Conservation (phyloP, 179 eudicot genomes). For the Carnegiea gigantea region DNA sequence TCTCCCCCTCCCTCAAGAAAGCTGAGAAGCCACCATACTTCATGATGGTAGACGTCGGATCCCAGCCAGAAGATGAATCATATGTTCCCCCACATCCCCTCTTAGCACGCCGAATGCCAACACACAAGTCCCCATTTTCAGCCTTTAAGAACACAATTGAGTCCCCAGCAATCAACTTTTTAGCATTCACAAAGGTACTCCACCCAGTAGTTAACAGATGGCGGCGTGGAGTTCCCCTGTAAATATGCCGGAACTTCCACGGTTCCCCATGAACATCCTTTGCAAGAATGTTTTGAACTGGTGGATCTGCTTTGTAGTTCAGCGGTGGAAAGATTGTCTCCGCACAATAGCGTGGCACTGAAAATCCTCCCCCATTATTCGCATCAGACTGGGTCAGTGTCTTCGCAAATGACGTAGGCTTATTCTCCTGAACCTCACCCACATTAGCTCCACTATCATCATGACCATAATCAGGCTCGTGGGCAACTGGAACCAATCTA, state of each 20-base stretch:
- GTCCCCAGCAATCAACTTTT: conserved; percentile 93
- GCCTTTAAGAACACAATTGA: conserved; percentile 84
- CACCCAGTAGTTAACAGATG: conserved; percentile 95
- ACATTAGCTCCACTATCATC: conserved; percentile 42
- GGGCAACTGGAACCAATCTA: conserved; percentile 45
- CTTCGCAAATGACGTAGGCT: conserved; percentile 78
- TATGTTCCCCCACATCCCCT: conserved; percentile 55
- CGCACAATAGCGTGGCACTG: conserved; percentile 91
- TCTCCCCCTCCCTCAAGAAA: conserved; percentile 62
- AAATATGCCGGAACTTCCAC: conserved; percentile 92
- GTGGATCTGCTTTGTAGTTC: conserved; percentile 83
- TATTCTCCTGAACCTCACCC: conserved; percentile 54
- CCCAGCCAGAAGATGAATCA: conserved; percentile 69
- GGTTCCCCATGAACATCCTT: conserved; percentile 87
- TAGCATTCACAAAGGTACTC: conserved; percentile 89
- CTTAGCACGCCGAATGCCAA: conserved; percentile 84
- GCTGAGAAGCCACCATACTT: conserved; percentile 48
- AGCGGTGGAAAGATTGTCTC: conserved; percentile 85
- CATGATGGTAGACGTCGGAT: conserved; percentile 43
- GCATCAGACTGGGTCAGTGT: conserved; percentile 95
- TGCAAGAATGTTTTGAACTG: conserved; percentile 73
- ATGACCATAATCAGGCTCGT: conserved; percentile 42
- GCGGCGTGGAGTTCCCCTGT: conserved; percentile 88
- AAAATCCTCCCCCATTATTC: conserved; percentile 94
- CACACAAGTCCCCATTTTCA: conserved; percentile 80